Evolutionary conservation across 2,329 filamentous ascomycete genomes (phyloP).

Genomic region (Arachnomyces sp.): DNA sequence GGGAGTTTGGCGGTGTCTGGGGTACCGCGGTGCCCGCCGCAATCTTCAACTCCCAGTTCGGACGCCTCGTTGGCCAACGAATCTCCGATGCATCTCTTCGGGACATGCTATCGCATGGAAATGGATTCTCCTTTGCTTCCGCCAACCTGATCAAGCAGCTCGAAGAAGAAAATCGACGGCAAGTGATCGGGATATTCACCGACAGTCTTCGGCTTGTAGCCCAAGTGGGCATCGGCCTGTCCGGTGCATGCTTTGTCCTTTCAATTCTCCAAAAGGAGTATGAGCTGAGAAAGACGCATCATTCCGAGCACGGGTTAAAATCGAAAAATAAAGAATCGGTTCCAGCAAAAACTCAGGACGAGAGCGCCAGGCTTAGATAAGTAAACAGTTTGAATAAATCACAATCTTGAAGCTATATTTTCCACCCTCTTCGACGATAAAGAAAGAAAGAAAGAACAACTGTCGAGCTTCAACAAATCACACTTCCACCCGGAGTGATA

Average conservation of each 20-base stretch:
- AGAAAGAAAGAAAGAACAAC: no score
- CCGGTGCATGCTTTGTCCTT: slow-evolving; percentile 10
- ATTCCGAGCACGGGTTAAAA: slow-evolving; percentile 7
- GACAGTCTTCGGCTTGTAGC: slow-evolving; percentile 12
- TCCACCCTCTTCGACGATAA: no score
- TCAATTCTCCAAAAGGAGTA: slow-evolving; percentile 12
- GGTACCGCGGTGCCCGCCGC: slow-evolving; percentile 22
- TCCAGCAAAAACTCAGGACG: no score
- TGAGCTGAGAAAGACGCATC: slow-evolving; percentile 11
- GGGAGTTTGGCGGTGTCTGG: slow-evolving; percentile 25
- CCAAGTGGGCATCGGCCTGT: slow-evolving; percentile 14
- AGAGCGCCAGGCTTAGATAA: no score
- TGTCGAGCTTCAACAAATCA: no score
- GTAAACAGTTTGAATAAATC: no score
- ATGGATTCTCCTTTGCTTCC: slow-evolving; percentile 18
- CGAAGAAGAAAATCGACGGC: slow-evolving; percentile 1
- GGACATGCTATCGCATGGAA: slow-evolving; percentile 10
- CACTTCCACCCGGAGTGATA: no score
- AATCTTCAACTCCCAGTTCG: slow-evolving; percentile 23
- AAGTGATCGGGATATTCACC: slow-evolving; percentile 8
- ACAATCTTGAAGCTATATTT: no score
- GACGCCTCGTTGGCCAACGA: slow-evolving; percentile 9
- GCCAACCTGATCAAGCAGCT: slow-evolving; percentile 6
- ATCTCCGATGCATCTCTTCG: slow-evolving; percentile 11
- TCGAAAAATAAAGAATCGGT: no score